Base-by-base conservation (phyloP, 2,329 filamentous ascomycete species). In the Leptodontidium sp. region DNA sequence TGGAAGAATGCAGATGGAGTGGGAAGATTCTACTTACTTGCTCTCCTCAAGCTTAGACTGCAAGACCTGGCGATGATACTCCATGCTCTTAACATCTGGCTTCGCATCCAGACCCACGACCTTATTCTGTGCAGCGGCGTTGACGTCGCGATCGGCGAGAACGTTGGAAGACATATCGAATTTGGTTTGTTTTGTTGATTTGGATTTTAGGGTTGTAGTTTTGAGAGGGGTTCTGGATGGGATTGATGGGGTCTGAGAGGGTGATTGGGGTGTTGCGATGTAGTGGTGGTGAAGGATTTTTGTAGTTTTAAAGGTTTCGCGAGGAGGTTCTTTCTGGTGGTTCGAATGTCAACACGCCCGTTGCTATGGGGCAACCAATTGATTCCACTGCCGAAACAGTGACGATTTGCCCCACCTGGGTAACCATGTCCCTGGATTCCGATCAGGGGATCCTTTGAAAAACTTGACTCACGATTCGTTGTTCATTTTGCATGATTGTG, bases 41-140 rank as follows among this genome's bases (percentile, higher is more conserved):
- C 87, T 85, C 76, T 88, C 83, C 67, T 90, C 85, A 80, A 93
- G 88, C 84, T 91, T 92, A 79, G 86, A 88, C 78, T 93, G 87
- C 68, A 94, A 84, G 66, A 92, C 85, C 82, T 93, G 90, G 71
- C 91, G 91, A 78, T 94, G 91, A 78, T 92, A 92, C 77, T 93
- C 91, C 85, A 94, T 88, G 82, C 84, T 89, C 85, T 89, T 89
- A 65, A 88, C 81, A 75, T 82, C 80, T 50, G 77, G 74, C 79
- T 85, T 84, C 75, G 71, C 75, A 68, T 79, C 75, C 64, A 72
- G 68, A 65, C 72, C 75, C 66, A 71, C 72, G 17, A 74, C 75
- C 52, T 69, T 74, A 72, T 74, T 68, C 69, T 79, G 78, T 35
- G 78, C 68, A 73, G 84, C 72, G 69, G 83, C 83, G 81, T 93